Base-by-base conservation (phyloP, 805 yeast species). In the Myxozyma nipponensis region DNA sequence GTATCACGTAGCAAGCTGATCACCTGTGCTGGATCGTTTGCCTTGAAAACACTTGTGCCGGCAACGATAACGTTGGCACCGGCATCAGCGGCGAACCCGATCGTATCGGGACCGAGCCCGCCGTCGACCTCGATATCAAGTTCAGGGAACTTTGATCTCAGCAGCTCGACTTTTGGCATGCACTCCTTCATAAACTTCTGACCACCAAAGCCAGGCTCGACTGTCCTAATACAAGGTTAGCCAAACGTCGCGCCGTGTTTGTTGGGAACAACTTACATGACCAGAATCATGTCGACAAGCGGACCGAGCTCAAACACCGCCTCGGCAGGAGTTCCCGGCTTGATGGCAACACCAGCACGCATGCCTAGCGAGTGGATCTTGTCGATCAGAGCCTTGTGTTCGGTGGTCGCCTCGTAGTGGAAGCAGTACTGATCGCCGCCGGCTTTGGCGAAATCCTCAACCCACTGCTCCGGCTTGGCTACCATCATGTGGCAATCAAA, bases 401-500 rank as follows among this genome's bases (percentile, higher is more conserved):
- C 81, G 61, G 82, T 36, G n/a, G 61, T 57, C 26, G 96, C 84
- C 71, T 93, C 98, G 69, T 82, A 84, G 72, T 93, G 98, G 78
- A 93, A 93, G 9, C 97, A 90, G 69, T 87, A 93, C 68, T 86
- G 95, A 68, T 88, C 95, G 43, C 96, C 98, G 50, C 98, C 98
- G 40, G 90, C 91, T 58, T 83, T 79, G 40, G 95, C 97, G 62
- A 93, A 83, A 56, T 85, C 95, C 44, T 79, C 84, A 49, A 93
- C 93, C 98, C 98, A 93, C 65, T 82, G 81, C 66, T 86, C 95
- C 15, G 98, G 98, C 59, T 75, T 61, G 21, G 89, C 74, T 37
- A 93, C 97, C 98, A 93, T 93, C 96, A 93, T 90, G 71, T 93
- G 98, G 70, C 98, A 91, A 68, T 93, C 98, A 65, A 93, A 91